Evolutionary conservation across 2,329 filamentous ascomycete species (phyloP), one percentile per base, ranked within the genome.

Genomic region (Venturia nashicola): DNA sequence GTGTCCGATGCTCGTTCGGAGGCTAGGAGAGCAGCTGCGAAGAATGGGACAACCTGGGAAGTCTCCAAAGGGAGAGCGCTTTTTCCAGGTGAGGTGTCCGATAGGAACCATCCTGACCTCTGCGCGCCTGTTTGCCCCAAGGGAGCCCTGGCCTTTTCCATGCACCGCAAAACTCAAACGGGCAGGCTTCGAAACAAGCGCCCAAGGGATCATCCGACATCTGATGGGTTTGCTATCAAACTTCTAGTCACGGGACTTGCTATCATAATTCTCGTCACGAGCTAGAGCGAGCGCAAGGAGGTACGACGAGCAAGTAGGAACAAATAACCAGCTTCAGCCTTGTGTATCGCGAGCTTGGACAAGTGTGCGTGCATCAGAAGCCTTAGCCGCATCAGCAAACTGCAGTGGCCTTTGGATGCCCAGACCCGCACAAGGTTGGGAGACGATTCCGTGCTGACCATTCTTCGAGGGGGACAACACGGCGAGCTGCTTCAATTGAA

Each of bases 91-190:
- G 51, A 36, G 27, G 23, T 57, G 11, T 57, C 32, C 51, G 51
- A 36, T 1, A 36, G 51, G 51, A 36, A 57, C 51, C 14, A 36
- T 36, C 32, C 51, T 23, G 20, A 39, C 36, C 5, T 12, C 51
- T 34, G 32, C 27, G 51, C 32, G 51, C 16, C 51, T 57, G 51
- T 57, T 36, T 36, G 51, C 23, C 51, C 14, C 39, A 43, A 43
- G 36, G 59, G 59, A 27, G 14, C 43, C 43, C 59, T 40, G 20
- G 36, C 57, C 27, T 42, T 42, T 34, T 61, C 12, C 59, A 43
- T 61, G 39, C 39, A 61, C 39, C 5, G 59, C 59, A 46, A 61
- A 61, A 61, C 39, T 43, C 59, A 61, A 43, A 34, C 57, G 6
- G 39, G 36, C 39, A 42, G 5, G 34, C 57, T 60, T 43, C 59